Percentiles rank a stretch among this genome's conserved stretches.
phyloP scores from a whole-genome alignment of 805 yeast genomes.

The Cyberlindnera veronae region DNA sequence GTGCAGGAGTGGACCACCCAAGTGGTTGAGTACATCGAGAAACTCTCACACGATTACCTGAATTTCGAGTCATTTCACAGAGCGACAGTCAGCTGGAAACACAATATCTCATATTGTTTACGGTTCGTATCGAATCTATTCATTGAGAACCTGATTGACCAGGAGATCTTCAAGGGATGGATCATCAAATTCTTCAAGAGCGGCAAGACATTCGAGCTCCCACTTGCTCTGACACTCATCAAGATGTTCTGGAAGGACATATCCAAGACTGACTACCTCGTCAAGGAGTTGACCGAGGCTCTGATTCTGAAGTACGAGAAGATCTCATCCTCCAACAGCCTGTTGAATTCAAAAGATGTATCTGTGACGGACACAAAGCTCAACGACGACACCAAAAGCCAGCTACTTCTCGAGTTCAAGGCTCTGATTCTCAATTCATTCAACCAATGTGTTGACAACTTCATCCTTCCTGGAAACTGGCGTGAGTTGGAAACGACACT shows the following conservation, averaged over 20 bases:
- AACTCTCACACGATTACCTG: constrained; percentile 25
- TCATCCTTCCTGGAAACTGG: constrained; percentile 67
- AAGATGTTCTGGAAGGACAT: constrained; percentile 72
- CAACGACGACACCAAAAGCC: constrained; percentile 30
- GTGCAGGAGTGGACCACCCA: constrained; percentile 89
- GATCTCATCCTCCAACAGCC: constrained; percentile 31
- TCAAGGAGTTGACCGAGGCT: constrained; percentile 63
- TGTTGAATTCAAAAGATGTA: constrained; percentile 34
- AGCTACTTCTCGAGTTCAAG: constrained; percentile 26
- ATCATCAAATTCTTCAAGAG: constrained; percentile 49
- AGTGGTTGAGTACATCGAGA: constrained; percentile 55
- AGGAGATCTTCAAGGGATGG: constrained; percentile 59
- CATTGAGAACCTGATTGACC: constrained; percentile 64
- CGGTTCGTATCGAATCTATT: constrained; percentile 62
- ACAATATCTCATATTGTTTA: constrained; percentile 55
- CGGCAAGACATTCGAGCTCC: constrained; percentile 39
- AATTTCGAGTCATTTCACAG: constrained; percentile 32
- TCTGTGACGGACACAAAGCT: constrained; percentile 34
- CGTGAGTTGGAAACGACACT: constrained; percentile 45
- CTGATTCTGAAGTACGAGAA: constrained; percentile 47
- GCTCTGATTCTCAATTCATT: constrained; percentile 30
- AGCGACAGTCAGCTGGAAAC: constrained; percentile 45
- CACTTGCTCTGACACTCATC: constrained; percentile 49
- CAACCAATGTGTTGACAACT: constrained; percentile 44
- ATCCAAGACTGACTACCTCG: constrained; percentile 48